A percentile compares a stretch with the other conserved stretches of the same genome.
These are phyloP conservation scores for Apiotrichum akiyoshidainum DNA, from an alignment of 1,284 basidiomycete species.

Conservation along the genomic window DNA sequence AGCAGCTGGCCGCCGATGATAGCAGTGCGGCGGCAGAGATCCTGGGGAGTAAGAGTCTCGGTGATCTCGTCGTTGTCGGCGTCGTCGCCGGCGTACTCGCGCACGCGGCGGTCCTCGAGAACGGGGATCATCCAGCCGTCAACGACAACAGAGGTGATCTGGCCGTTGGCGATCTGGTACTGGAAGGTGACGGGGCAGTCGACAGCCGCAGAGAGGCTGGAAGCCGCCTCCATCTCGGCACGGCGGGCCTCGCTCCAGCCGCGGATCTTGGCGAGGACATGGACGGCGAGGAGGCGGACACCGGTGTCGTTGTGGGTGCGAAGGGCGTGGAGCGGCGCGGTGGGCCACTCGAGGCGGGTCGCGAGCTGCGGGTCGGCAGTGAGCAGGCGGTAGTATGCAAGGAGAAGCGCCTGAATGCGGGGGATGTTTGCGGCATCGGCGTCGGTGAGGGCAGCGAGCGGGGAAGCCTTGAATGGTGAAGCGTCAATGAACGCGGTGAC, in stretches of 20 bases:
- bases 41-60: conserved; percentile 46
- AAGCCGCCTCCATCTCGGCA: conserved; percentile 57
- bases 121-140: conserved; percentile 78
- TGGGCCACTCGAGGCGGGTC: conserved; percentile 62
- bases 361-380: conserved; percentile 68
- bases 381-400: conserved; percentile 76
- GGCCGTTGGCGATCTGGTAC: conserved; percentile 16
- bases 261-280: conserved; percentile 69
- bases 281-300: conserved; percentile 67
- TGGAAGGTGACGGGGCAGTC: conserved; percentile 52
- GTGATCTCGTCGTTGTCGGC: not conserved
- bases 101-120: conserved; percentile 62
- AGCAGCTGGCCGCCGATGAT: conserved; percentile 24
- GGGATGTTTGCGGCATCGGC: conserved; percentile 54
- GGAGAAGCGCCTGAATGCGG: conserved; percentile 64
- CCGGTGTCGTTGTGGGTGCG: conserved; percentile 59
- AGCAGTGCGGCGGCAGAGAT: conserved; percentile 54
- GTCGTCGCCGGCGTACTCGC: conserved; percentile 7
- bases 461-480: conserved; percentile 34
- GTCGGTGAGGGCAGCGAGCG: conserved; percentile 23
- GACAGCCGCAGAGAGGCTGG: conserved; percentile 60
- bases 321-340: conserved; percentile 53
- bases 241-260: conserved; percentile 74
- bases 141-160: conserved; percentile 49
- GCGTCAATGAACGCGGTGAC: conserved; percentile 23